Evolutionary conservation across 257 asterid species (phyloP).

Genomic region (Henckelia pumila): DNA sequence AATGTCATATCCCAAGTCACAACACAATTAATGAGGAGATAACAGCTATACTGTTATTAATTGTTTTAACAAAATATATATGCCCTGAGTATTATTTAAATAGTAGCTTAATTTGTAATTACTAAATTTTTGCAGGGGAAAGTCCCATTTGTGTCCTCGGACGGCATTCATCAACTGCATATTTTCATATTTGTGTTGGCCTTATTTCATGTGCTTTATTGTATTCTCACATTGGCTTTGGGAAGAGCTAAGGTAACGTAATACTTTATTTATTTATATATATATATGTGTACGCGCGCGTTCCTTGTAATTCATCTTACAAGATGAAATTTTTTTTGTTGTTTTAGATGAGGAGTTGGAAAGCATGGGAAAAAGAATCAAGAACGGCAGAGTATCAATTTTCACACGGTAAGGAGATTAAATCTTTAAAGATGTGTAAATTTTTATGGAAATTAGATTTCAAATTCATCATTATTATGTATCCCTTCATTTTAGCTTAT

Average conservation of each 20-base stretch:
- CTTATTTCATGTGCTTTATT: slow-evolving; percentile 65
- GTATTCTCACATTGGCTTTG: slow-evolving; percentile 63
- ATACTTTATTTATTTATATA: no score
- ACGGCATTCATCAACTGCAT: slow-evolving; percentile 77
- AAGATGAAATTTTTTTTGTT: background rate
- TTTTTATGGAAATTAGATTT: background rate
- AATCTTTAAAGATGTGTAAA: background rate
- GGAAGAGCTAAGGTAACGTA: slow-evolving; percentile 81
- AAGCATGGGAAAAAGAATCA: slow-evolving; percentile 78
- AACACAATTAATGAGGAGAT: background rate
- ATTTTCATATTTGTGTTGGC: slow-evolving; percentile 86
- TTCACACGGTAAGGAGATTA: slow-evolving; percentile 52
- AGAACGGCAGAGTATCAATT: slow-evolving; percentile 69
- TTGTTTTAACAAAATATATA: no score
- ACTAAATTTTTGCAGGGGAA: slow-evolving; percentile 46
- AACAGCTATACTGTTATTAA: no score
- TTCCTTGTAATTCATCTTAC: no score
- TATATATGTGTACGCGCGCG: no score
- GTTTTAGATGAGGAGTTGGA: slow-evolving; percentile 80
- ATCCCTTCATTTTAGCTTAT: no score
- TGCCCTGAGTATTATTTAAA: no score
- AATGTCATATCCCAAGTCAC: background rate
- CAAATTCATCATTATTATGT: no score
- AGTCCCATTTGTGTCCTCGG: slow-evolving; percentile 65
- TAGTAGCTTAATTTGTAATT: background rate